Percentiles rank a stretch among this genome's conserved stretches.
phyloP scores from a whole-genome alignment of 306 rosid genomes.

The Comarum palustre region DNA sequence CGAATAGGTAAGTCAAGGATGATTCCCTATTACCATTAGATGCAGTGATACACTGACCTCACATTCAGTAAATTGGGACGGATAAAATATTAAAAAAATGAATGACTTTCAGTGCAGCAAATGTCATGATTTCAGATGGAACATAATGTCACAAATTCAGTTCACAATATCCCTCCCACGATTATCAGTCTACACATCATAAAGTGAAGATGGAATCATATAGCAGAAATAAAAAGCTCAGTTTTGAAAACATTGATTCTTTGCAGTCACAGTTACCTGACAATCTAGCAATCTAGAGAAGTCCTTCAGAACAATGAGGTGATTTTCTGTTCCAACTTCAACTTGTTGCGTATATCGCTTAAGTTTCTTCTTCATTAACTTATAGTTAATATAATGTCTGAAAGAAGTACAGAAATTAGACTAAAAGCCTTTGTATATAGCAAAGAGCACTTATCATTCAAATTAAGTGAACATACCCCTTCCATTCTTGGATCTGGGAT shows the following conservation, averaged over 20 bases:
- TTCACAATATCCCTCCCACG: neutral
- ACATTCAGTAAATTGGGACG: neutral
- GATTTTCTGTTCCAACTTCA: constrained; percentile 59
- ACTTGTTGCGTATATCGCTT: constrained; percentile 58
- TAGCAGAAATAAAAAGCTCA: neutral
- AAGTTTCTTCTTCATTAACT: constrained; percentile 79
- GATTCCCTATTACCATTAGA: neutral
- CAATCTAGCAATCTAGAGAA: constrained; percentile 66
- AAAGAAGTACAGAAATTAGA: neutral
- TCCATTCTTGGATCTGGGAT: constrained; percentile 82
- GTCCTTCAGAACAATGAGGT: constrained; percentile 58
- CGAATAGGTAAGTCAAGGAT: neutral
- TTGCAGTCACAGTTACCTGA: constrained; percentile 38
- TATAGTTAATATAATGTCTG: constrained; percentile 74
- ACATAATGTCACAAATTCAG: neutral
- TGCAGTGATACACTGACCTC: neutral
- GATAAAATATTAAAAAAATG: neutral
- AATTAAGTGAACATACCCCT: constrained; percentile 39
- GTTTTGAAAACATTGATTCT: neutral
- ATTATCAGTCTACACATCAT: neutral
- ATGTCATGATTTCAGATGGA: neutral
- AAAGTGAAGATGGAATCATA: neutral
- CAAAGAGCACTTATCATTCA: neutral
- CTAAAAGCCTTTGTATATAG: neutral
- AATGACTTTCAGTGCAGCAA: neutral